Evolutionary conservation across 2,329 filamentous ascomycete species (phyloP).

Genomic region (Penicillium sp.): DNA sequence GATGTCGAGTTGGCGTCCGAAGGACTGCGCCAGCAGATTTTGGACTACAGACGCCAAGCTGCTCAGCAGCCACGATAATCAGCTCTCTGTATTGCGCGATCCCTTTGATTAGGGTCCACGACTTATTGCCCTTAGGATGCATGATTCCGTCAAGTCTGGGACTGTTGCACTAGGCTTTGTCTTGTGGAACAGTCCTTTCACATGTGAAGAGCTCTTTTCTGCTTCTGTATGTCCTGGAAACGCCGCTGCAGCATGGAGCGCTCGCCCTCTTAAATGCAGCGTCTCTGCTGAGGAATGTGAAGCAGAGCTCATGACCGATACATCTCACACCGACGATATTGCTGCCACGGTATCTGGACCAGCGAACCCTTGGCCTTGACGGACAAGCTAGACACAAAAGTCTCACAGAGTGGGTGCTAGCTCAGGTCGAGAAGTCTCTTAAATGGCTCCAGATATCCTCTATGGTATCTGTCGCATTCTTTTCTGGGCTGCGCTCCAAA

Average conservation of each 20-base stretch:
- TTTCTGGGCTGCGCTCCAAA: neutral
- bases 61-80: slow-evolving; percentile 35
- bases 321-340: neutral
- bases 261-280: neutral
- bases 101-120: neutral
- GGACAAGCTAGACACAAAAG: neutral
- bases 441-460: neutral
- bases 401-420: neutral
- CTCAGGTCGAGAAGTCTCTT: neutral
- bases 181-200: neutral
- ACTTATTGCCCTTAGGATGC: neutral
- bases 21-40: slow-evolving; percentile 63
- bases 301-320: neutral
- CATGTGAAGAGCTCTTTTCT: neutral
- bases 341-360: neutral
- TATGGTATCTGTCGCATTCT: neutral
- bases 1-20: slow-evolving; percentile 87
- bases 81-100: neutral
- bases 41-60: slow-evolving; percentile 56
- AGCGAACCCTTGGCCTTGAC: neutral
- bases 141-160: neutral
- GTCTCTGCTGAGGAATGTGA: neutral
- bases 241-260: neutral
- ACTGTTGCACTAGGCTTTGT: neutral
- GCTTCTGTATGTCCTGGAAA: neutral